phyloP scores from a whole-genome alignment of 768 basidiomycete genomes.

The Rhizopogon salebrosus region DNA sequence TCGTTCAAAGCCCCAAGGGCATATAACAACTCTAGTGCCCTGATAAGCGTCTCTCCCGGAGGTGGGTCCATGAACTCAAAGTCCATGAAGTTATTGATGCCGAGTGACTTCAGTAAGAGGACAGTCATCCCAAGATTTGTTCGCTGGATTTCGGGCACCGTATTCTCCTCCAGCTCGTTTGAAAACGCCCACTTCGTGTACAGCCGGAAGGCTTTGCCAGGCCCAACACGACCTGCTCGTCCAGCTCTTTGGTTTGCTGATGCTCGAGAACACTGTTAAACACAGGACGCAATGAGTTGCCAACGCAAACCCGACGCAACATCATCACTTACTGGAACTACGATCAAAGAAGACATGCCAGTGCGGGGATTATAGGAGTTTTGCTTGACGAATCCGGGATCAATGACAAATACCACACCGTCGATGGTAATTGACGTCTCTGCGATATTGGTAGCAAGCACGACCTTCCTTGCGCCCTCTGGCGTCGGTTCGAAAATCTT shows the following conservation, averaged over 20 bases:
- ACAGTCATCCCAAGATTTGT: slow-evolving; percentile 97
- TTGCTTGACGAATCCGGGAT: slow-evolving; percentile 99
- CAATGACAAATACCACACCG: slow-evolving; percentile 98
- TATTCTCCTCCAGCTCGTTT: slow-evolving; percentile 95
- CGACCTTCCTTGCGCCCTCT: slow-evolving; percentile 93
- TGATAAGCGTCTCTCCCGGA: slow-evolving; percentile 95
- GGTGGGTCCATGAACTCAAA: slow-evolving; percentile 99
- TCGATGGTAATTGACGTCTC: slow-evolving; percentile 99
- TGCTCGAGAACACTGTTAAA: slow-evolving; percentile 81
- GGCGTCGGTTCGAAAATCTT: slow-evolving; percentile 99
- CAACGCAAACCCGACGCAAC: not conserved
- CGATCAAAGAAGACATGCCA: slow-evolving; percentile 94
- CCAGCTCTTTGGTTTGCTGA: slow-evolving; percentile 97
- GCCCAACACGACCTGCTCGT: slow-evolving; percentile 94
- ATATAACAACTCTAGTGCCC: slow-evolving; percentile 89
- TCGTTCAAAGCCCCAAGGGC: slow-evolving; percentile 96
- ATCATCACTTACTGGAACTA: slow-evolving; percentile 76
- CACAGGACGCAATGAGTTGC: not conserved
- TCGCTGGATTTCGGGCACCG: slow-evolving; percentile 98
- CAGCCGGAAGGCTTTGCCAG: slow-evolving; percentile 96
- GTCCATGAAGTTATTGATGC: slow-evolving; percentile 96
- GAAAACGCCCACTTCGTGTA: slow-evolving; percentile 98
- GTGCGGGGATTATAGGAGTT: slow-evolving; percentile 98
- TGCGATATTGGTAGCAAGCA: slow-evolving; percentile 98
- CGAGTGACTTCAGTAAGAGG: slow-evolving; percentile 89